Evolutionary conservation across 2,329 filamentous ascomycete genomes (phyloP).

Genomic region (Exutisphaerella laricina): DNA sequence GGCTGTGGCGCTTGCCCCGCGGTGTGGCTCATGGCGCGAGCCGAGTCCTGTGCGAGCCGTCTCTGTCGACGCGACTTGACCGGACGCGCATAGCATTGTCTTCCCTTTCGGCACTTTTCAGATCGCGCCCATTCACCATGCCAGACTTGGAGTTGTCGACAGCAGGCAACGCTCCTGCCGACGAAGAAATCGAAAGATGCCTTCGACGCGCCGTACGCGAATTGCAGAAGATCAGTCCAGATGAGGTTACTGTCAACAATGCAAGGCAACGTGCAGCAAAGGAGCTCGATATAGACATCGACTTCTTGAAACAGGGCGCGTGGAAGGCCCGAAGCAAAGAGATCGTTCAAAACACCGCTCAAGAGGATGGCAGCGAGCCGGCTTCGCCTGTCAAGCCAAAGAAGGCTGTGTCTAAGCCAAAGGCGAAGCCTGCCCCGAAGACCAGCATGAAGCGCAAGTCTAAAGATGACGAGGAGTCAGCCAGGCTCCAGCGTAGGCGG

Average conservation of each 20-base stretch:
- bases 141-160: conserved; percentile 7
- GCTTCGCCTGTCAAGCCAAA: conserved; percentile 19
- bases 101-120: not conserved
- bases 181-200: conserved; percentile 36
- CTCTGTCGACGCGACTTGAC: not conserved
- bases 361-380: conserved; percentile 17
- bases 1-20: too few species aligned
- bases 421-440: conserved; percentile 20
- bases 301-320: conserved; percentile 49
- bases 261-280: conserved; percentile 51
- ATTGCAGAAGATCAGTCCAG: conserved; percentile 39
- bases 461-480: conserved; percentile 19
- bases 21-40: too few species aligned
- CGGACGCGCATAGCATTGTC: not conserved
- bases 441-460: conserved; percentile 30
- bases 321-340: conserved; percentile 54
- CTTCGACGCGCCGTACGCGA: conserved; percentile 39
- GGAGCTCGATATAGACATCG: conserved; percentile 46
- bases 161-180: conserved; percentile 17
- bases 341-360: conserved; percentile 51
- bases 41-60: too few species aligned
- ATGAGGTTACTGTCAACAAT: conserved; percentile 53
- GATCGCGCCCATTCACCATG: not conserved
- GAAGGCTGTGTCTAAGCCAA: conserved; percentile 16
- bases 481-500: conserved; percentile 24